Percentiles rank a stretch among this genome's conserved stretches.
Conservation (phyloP, 2,329 filamentous ascomycete species). For the Aureobasidium sp. region DNA sequence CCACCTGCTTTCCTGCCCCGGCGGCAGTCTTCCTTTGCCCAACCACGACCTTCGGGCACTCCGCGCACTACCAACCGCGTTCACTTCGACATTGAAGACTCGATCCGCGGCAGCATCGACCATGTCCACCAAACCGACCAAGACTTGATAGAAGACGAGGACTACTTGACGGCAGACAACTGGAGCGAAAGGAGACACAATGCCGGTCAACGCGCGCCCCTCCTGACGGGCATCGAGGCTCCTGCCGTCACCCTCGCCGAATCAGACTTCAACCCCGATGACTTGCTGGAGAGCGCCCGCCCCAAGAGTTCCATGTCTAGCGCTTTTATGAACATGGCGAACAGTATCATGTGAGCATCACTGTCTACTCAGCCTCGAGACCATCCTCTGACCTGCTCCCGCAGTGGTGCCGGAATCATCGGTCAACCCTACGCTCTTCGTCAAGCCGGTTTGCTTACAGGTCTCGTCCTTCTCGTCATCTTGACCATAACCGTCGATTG, state of each 20-base stretch:
- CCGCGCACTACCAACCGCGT: conserved; percentile 63
- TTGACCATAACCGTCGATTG: conserved; percentile 87
- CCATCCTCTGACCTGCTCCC: not conserved
- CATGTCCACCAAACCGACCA: conserved; percentile 15
- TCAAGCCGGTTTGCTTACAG: conserved; percentile 79
- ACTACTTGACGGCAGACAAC: conserved; percentile 40
- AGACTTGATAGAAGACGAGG: conserved; percentile 49
- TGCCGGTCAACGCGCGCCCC: conserved; percentile 49
- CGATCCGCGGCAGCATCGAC: conserved; percentile 12
- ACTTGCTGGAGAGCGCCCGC: conserved; percentile 52
- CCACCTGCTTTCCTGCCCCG: conserved; percentile 13
- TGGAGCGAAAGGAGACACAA: conserved; percentile 32
- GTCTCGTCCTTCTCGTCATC: conserved; percentile 64
- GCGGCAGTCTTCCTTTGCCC: conserved; percentile 37
- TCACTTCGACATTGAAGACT: conserved; percentile 53
- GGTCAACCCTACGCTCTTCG: conserved; percentile 90
- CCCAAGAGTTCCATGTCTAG: conserved; percentile 78
- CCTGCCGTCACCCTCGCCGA: conserved; percentile 66
- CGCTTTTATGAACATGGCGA: conserved; percentile 99
- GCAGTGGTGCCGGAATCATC: conserved; percentile 55
- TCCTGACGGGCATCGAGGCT: conserved; percentile 75
- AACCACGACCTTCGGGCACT: conserved; percentile 39
- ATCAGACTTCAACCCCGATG: conserved; percentile 48
- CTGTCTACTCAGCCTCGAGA: not conserved
- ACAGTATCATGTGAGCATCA: conserved; percentile 68